Evolutionary conservation across 352 stramenopile species (phyloP).

Genomic region (Thraustochytrium aureum): DNA sequence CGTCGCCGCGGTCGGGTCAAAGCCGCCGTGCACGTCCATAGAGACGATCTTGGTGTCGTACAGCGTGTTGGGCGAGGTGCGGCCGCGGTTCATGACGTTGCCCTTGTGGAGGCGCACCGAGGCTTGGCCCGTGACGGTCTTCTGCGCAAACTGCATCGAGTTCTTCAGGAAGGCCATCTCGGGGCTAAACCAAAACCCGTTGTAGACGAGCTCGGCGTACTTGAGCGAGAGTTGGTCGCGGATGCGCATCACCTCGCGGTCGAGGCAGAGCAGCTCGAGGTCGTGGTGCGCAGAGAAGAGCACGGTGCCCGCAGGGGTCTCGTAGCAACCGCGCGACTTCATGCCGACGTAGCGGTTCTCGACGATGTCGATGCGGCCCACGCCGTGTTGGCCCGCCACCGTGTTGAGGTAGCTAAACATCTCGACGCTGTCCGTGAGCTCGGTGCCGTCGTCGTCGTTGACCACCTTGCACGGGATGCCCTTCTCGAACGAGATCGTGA

Average conservation of each 20-base stretch:
- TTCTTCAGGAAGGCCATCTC: slow-evolving; percentile 98
- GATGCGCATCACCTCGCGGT: slow-evolving; percentile 84
- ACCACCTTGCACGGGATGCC: slow-evolving; percentile 88
- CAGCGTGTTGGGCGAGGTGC: slow-evolving; percentile 84
- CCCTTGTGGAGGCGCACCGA: slow-evolving; percentile 97
- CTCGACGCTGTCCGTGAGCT: slow-evolving; percentile 87
- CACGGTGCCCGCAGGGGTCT: slow-evolving; percentile 94
- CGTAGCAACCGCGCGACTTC: slow-evolving; percentile 98
- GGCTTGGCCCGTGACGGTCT: slow-evolving; percentile 90
- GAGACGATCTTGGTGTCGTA: slow-evolving; percentile 97
- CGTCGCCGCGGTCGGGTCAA: slow-evolving; percentile 95
- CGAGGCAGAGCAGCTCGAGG: slow-evolving; percentile 75
- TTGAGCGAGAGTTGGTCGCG: slow-evolving; percentile 89
- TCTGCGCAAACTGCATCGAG: slow-evolving; percentile 90
- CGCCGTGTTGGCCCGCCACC: slow-evolving; percentile 92
- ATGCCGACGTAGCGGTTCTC: slow-evolving; percentile 99
- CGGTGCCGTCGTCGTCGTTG: slow-evolving; percentile 78
- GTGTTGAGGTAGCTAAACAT: slow-evolving; percentile 97
- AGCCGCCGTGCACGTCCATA: slow-evolving; percentile 98
- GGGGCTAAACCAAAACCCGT: slow-evolving; percentile 99
- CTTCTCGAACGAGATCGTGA: slow-evolving; percentile 94
- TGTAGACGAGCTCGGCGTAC: slow-evolving; percentile 98
- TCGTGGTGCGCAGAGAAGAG: slow-evolving; percentile 68
- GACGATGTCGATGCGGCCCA: slow-evolving; percentile 98
- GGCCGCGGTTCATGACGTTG: slow-evolving; percentile 91